Conservation (phyloP, 2,329 filamentous ascomycete genomes). For the Dactylonectria macrodidyma region DNA sequence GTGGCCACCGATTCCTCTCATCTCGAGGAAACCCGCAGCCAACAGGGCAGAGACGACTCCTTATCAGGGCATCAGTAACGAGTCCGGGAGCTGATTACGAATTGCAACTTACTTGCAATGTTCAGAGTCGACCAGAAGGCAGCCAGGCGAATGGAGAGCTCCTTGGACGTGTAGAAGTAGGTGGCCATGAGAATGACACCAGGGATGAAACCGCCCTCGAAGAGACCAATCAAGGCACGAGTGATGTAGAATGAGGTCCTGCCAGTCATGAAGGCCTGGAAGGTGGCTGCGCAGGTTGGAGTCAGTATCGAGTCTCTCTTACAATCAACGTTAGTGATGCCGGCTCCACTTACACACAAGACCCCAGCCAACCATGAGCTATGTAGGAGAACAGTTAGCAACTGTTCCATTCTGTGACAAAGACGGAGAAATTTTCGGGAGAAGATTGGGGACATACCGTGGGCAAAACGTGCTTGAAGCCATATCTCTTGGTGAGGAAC, state of each 20-base stretch:
- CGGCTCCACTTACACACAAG: conserved; percentile 54
- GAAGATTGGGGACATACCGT: conserved; percentile 44
- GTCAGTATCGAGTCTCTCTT: conserved; percentile 48
- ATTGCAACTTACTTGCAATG: conserved; percentile 50
- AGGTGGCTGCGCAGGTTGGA: conserved; percentile 51
- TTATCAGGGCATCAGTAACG: conserved; percentile 53
- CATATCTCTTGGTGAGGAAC: conserved; percentile 56
- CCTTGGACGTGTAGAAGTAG: conserved; percentile 80
- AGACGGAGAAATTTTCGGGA: no score
- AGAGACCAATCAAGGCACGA: conserved; percentile 67
- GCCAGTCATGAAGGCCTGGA: conserved; percentile 67
- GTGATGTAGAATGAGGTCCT: conserved; percentile 65
- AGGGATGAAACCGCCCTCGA: conserved; percentile 72
- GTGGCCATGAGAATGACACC: conserved; percentile 76
- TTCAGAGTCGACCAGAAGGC: conserved; percentile 76
- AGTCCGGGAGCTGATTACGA: conserved; percentile 35
- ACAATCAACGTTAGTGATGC: not conserved
- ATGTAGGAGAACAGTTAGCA: not conserved
- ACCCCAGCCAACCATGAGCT: conserved; percentile 66
- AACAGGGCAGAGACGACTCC: conserved; percentile 64
- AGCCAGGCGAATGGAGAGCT: conserved; percentile 76
- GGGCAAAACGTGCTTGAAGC: conserved; percentile 70
- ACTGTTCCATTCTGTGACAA: not conserved
- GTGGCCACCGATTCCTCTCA: conserved; percentile 63
- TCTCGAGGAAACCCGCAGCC: conserved; percentile 63